Evolutionary conservation across 2,329 filamentous ascomycete species (phyloP), one percentile per base, ranked within the genome.

Genomic region (Ophiostoma sp.): DNA sequence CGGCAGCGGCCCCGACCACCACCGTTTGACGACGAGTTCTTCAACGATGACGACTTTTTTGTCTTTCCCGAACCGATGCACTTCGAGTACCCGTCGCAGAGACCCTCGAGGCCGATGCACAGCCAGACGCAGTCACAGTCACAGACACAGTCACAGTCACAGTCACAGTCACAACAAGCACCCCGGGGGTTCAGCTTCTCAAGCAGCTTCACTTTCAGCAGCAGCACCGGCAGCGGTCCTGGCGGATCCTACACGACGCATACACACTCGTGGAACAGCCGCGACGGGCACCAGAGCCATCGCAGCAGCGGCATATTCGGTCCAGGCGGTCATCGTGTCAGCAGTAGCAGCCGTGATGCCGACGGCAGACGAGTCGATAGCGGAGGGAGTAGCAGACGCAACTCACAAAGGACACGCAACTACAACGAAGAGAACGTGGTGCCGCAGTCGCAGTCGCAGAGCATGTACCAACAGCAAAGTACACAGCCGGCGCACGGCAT

Each of bases 131-230:
- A 68, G 36, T 2, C 61, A 1, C 61, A 68, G 36, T 6, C 59
- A 2, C 28, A 52, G 2, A 22, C 48, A 28, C 48, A 36, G 28
- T 7, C 66, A 12, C 64, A 68, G 31, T 39, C 45, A 17, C 66
- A 69, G 9, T 33, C 28, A 2, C 66, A 69, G 39, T 33, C 59
- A n/a, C 70, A 85, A 55, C 78, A 84, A 28, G 84, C 87, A 74
- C 87, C 87, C 4, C 92, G 39, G 19, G 42, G 42, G 15, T 71
- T 45, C 55, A 25, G 48, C 33, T 73, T 71, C 69, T 64, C 64
- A 17, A 25, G 61, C 17, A 71, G 68, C 71, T 75, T 50, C n/a
- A 72, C 75, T 2, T 74, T 91, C 85, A 88, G 90, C 1, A 81
- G 84, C 64, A 39, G 9, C 28, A n/a, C 17, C 11, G 57, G 57